Evolutionary conservation across 2,329 filamentous ascomycete species (phyloP), one percentile per base, ranked within the genome.

Genomic region (Hypoxylon sp.): DNA sequence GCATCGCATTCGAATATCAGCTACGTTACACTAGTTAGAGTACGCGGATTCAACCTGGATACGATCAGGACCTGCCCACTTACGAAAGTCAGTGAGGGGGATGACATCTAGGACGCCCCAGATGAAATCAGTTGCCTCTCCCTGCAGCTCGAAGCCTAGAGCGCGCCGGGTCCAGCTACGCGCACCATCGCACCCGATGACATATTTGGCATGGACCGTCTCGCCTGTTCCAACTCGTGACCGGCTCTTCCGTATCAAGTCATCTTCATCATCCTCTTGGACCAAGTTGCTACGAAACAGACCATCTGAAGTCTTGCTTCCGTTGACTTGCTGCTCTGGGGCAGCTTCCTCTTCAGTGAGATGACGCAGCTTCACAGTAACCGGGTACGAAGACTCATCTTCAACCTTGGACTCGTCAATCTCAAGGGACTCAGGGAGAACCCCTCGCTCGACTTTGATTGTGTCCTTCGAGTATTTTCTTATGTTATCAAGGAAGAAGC

Each of bases 401-500:
- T 87, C 83, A 6, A 82, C 81, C 50, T 79, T 75, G 2, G 79
- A 75, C 56, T 87, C 83, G 61, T 90, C 86, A 35, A 91, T 84
- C 0, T 82, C 75, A 1, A 92, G 79, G 0, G 80, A 80, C 42
- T 86, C 83, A 0, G 89, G 89, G 7, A 91, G 77, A 1, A 91
- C 84, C 0, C 85, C 86, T 3, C 89, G 83, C 72, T 92, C 89
- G 11, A 92, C 83, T 4, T 77, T 74, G 51, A 89, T 84, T 15
- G 71, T 66, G 46, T 76, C 75, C 10, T 85, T 83, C 2, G 84
- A 86, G 72, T 86, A 78, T 58, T 86, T 79, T 68, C 84, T 83
- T 56, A 91, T 86, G 50, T 86, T 84, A 68, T 91, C 88, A 0
- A 91, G 81, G 72, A 92, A 89, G 75, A 90, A 91, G 0, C 85